Evolutionary conservation across 495 filamentous ascomycete species (phyloP), one percentile per base, ranked within the genome.

Genomic region (Aspergillus diversus): DNA sequence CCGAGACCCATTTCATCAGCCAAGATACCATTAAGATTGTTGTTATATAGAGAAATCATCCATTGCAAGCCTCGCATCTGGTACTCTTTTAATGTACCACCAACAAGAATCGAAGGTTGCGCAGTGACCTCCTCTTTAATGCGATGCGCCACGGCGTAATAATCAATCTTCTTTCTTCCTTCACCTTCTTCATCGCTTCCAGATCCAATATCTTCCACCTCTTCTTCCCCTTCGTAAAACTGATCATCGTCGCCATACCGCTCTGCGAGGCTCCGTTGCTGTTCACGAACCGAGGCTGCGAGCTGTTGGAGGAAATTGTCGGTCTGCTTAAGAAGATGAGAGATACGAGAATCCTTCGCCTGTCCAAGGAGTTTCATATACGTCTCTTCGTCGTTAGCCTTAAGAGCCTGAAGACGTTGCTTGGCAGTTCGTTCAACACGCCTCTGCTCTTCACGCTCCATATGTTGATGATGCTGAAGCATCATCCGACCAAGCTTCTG

Each of bases 31-130:
- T 98, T 98, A 63, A 99, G 85, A 75, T 97, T 98, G 83, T 99
- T 99, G 86, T 98, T 98, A 80, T 98, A 99, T 27, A 99, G 84
- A 13, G 95, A 99, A 58, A 98, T 86, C 95, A 99, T 98, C 95
- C 95, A 99, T 74, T 99, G 95, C 63, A 99, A 76, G 78, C 95
- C 95, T 85, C 97, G 97, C 74, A 99, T 48, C 77, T 99, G 95
- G 77, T 99, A 99, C 72, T 99, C 95, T 76, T 99, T 99, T 51
- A 99, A 81, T 4, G 83, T 89, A 69, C 95, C 95, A 64, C 95
- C 95, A 62, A 96, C 90, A 57, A 99, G 85, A 46, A 97, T 95
- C 16, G 66, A 69, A 7, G 95, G 92, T 69, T 99, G 95, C 53
- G 78, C 80, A 4, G 84, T 89, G 60, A 99, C 87, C 56, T 93